Conservation (phyloP, 345 rosid species). For the Salix koriyanagi region DNA sequence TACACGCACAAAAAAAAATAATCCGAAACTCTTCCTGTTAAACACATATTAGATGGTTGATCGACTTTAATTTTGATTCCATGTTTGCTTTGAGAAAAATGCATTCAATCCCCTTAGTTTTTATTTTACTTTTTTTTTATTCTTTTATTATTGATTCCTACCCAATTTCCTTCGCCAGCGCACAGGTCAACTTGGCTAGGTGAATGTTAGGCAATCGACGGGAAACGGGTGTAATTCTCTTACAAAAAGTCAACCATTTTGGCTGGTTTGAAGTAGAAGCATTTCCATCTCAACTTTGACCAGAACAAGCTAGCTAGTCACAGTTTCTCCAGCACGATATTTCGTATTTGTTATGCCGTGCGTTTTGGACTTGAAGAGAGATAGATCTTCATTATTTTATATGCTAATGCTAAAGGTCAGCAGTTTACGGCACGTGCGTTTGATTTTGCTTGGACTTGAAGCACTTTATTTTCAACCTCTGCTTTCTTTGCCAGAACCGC, state of each 20-base stretch:
- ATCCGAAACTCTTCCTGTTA: no score
- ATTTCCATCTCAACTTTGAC: background rate
- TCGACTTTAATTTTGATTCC: no score
- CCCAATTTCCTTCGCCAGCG: background rate
- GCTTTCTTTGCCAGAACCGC: background rate
- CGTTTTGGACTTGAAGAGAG: background rate
- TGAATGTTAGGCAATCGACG: background rate
- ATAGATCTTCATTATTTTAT: background rate
- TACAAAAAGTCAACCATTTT: background rate
- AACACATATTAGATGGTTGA: no score
- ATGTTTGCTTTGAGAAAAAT: no score
- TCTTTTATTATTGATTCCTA: background rate
- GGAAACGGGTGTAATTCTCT: no score
- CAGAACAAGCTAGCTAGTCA: background rate
- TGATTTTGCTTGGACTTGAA: background rate
- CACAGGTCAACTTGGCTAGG: background rate
- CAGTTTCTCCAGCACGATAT: background rate
- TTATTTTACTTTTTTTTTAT: background rate
- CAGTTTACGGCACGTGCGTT: background rate
- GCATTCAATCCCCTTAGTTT: no score
- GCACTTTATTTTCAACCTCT: background rate
- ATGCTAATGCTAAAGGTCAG: background rate
- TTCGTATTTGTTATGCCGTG: background rate
- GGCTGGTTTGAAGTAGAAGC: background rate
- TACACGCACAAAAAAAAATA: no score